Base-by-base conservation (phyloP, 768 basidiomycete genomes). In the Tremella fuciformis region DNA sequence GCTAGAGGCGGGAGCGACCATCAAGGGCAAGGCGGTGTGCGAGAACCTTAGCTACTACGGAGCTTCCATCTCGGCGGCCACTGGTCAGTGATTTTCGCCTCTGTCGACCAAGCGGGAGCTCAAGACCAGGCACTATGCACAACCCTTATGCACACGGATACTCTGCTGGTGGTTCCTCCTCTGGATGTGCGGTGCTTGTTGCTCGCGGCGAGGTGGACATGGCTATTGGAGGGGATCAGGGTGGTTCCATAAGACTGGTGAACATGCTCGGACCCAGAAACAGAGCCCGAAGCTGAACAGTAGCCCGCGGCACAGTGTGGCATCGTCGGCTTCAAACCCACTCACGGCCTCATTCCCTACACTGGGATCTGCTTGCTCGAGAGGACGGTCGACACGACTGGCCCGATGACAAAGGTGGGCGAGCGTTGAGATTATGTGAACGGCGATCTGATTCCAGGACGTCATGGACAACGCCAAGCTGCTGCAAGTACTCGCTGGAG, bases 171-270 rank as follows among this genome's bases (percentile, higher is more conserved):
- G 80, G 80, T 3, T 78, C 77, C 16, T 77, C 75, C 50, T 79
- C 79, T 4, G 80, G 81, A 16, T 79, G 77, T 46, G 79, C 76
- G 13, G 78, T 75, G 2, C 76, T 80, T 15, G 66, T 81, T 8
- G 78, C 73, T 0, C 62, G 66, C 3, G 77, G 77, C 11, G 72
- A 74, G 34, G 77, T 76, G 16, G 80, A 81, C 48, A 68, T 81
- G 69, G 80, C 70, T 8, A 77, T 81, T 37, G 81, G 81, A 0
- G 80, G 78, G 11, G 80, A 81, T 53, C 80, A 81, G 60, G 80
- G 80, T 11, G 80, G 80, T 3, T 78, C 76, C 21, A 80, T 81
- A 19, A 75, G 29, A 34, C 29, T 34, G 4, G 29, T 34, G 6
- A 34, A 11, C 11, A 34, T 34, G 6, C 29, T 34, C 29, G 11